Evolutionary conservation across 2,329 filamentous ascomycete genomes (phyloP), one percentile per base, ranked within the genome.

Genomic region (Penicillium polonicum): DNA sequence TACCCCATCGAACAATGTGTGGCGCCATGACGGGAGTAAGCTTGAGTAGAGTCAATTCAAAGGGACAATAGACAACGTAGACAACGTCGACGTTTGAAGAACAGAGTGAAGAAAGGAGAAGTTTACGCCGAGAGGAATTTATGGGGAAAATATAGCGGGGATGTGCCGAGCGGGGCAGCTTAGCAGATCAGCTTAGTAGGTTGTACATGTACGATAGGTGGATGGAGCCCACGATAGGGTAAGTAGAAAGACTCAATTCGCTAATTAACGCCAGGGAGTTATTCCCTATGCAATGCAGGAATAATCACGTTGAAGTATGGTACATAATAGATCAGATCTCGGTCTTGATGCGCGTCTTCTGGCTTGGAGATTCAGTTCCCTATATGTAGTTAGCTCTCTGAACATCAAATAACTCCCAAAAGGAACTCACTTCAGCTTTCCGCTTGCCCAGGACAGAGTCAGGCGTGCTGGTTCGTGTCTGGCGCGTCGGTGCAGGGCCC

Each of bases 391-490:
- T 54, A 63, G 43, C 25, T 17, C 12, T 23, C 13, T 27, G 44
- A 19, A 48, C 23, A n/a, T 44, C 15, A 19, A 36, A 43, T 29
- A 38, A 38, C 8, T 12, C 41, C 42, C 6, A 6, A 39, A 41
- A 4, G 21, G 9, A 53, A 63, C 72, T 62, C 65, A 83, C 84
- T 78, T 90, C 88, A 48, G 88, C 88, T 74, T 92, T 92, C 60
- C 89, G 80, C 76, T 92, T 92, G 49, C 88, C 88, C 64, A 90
- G 72, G 29, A 89, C 79, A 15, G 84, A 84, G 69, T 89, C 87
- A 1, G 86, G 86, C 5, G 85, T 88, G 21, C 70, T 70, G 10
- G 62, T 80, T 70, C 70, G 81, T 67, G 56, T 79, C 66, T 59
- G 76, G 25, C 64, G 68, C 23, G 65, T 69, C 57, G 70, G 65